Evolutionary conservation across 2,329 filamentous ascomycete species (phyloP).

Genomic region (Cladophialophora psammophila): DNA sequence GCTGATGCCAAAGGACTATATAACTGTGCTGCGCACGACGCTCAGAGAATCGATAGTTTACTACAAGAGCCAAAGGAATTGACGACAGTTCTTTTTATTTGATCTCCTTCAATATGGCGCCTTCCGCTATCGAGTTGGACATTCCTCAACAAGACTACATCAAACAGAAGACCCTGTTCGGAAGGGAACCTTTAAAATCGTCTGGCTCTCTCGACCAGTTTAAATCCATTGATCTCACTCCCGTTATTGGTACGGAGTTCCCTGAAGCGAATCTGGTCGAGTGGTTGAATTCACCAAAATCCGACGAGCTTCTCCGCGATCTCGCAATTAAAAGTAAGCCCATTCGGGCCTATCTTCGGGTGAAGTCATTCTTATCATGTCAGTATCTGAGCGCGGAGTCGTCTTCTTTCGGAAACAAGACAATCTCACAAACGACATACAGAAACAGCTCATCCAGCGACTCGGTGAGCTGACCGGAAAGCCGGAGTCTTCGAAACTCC

Average conservation of each 20-base stretch:
- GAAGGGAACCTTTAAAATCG: constrained; percentile 46
- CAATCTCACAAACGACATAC: constrained; percentile 66
- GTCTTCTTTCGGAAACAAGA: constrained; percentile 71
- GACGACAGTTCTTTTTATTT: background rate
- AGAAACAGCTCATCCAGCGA: constrained; percentile 69
- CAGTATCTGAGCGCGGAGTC: constrained; percentile 61
- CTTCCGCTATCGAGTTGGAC: constrained; percentile 15
- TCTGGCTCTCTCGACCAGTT: constrained; percentile 53
- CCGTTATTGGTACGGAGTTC: constrained; percentile 60
- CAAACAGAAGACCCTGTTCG: constrained; percentile 18
- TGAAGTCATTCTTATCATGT: constrained; percentile 3
- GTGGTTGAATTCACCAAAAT: constrained; percentile 67
- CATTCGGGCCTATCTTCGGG: constrained; percentile 18
- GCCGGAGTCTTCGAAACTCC: constrained; percentile 63
- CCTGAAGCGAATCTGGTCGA: constrained; percentile 40
- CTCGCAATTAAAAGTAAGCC: constrained; percentile 69
- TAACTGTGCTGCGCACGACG: background rate
- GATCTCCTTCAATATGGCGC: constrained; percentile 17
- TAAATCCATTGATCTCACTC: constrained; percentile 58
- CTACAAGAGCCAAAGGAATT: background rate
- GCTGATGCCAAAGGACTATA: background rate
- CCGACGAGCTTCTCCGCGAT: constrained; percentile 70
- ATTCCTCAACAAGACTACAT: background rate
- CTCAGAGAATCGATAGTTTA: background rate
- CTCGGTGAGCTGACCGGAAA: constrained; percentile 68